These are phyloP conservation scores for Auxenochlorella pyrenoidosa DNA, from an alignment of 139 green algal genomes.

Conservation along the genomic window DNA sequence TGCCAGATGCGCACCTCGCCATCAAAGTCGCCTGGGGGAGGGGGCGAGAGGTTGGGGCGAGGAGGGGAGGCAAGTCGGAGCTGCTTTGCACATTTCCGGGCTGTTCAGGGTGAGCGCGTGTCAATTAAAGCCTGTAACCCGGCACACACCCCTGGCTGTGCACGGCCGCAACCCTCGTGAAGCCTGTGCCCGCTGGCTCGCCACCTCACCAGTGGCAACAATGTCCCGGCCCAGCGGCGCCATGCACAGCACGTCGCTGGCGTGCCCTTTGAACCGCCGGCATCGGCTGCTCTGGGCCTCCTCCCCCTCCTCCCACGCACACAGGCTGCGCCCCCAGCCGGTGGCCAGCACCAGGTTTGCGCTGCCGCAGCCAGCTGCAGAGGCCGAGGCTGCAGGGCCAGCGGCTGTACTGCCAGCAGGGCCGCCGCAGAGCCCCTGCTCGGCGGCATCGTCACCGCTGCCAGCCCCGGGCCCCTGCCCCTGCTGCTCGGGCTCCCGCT, in stretches of 20 bases:
- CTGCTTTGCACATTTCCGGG: too few species aligned
- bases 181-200: too few species aligned
- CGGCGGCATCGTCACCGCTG: not conserved
- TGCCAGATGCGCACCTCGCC: constrained; percentile 50
- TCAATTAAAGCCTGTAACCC: not conserved
- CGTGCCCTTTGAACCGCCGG: constrained; percentile 68
- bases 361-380: not conserved
- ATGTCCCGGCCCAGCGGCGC: constrained; percentile 42
- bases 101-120: too few species aligned
- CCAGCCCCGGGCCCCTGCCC: not conserved
- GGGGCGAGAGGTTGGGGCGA: not conserved
- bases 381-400: not conserved
- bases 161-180: too few species aligned
- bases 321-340: constrained; percentile 81
- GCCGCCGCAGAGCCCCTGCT: not conserved
- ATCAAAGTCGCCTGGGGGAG: constrained; percentile 78
- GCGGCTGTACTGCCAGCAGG: not conserved
- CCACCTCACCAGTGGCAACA: constrained; percentile 79
- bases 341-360: constrained; percentile 53
- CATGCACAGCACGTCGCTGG: constrained; percentile 26
- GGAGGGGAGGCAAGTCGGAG: not conserved
- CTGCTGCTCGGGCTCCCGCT: too few species aligned
- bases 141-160: not conserved
- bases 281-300: constrained; percentile 56
- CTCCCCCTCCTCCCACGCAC: constrained; percentile 80